Conservation (phyloP, 2,329 filamentous ascomycete genomes). For the Colletotrichum echinochloae region DNA sequence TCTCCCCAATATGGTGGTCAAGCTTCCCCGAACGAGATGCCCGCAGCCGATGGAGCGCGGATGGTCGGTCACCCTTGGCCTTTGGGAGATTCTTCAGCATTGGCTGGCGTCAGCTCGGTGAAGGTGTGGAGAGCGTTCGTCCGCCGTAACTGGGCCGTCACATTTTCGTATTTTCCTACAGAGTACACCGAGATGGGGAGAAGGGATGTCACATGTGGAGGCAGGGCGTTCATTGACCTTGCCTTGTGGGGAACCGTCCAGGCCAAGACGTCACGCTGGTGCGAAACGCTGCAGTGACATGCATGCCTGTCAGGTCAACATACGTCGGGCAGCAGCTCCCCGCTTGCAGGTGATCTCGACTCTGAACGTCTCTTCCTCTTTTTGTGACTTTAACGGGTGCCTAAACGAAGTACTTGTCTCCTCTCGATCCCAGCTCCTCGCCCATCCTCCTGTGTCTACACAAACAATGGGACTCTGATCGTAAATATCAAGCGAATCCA, state of each 20-base stretch:
- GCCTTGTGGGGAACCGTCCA: background rate
- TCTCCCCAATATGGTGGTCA: background rate
- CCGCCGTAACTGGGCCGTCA: conserved; percentile 32
- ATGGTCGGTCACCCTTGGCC: conserved; percentile 3
- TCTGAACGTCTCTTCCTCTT: conserved; percentile 5
- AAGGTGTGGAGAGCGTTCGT: conserved; percentile 32
- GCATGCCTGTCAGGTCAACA: conserved; percentile 28
- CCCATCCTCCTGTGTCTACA: conserved; percentile 17
- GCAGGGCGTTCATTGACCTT: background rate
- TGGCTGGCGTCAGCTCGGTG: conserved; percentile 34
- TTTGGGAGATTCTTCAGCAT: conserved; percentile 16
- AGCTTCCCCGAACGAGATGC: conserved; percentile 7
- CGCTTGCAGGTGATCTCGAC: conserved; percentile 27
- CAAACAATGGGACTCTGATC: conserved; percentile 10
- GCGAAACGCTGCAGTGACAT: background rate
- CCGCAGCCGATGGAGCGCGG: conserved; percentile 5
- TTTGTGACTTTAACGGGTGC: background rate
- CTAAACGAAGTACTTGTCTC: background rate
- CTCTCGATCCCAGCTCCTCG: background rate
- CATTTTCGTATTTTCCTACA: conserved; percentile 11
- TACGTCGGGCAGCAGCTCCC: conserved; percentile 34
- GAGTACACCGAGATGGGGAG: conserved; percentile 20
- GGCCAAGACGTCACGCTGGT: conserved; percentile 7
- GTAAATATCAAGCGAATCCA: conserved; percentile 7
- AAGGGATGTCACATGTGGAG: background rate